These are phyloP conservation scores for Carex parvula DNA, from an alignment of 176 grass and related monocot genomes.

Conservation along the genomic window DNA sequence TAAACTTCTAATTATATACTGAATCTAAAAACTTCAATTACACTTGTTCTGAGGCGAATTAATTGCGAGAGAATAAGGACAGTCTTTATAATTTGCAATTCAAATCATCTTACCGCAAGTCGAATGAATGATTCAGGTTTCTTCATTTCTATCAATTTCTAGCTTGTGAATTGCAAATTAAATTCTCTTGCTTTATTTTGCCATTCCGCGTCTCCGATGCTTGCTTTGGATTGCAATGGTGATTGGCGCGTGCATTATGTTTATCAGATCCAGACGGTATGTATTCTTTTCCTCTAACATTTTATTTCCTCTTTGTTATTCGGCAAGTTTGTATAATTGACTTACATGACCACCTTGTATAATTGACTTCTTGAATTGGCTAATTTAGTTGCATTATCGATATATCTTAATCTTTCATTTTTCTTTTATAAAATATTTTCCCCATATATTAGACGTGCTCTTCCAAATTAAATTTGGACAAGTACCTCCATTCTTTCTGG, in stretches of 20 bases:
- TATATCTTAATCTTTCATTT: background rate
- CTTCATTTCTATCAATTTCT: slow-evolving; percentile 16
- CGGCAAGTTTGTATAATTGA: background rate
- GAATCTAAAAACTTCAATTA: background rate
- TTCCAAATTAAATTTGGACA: background rate
- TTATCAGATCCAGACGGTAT: slow-evolving; percentile 34
- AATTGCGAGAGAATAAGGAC: background rate
- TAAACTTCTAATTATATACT: background rate
- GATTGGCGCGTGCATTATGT: background rate
- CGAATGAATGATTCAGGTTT: slow-evolving; percentile 8
- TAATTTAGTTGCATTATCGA: background rate
- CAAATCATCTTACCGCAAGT: background rate
- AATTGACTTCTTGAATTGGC: background rate
- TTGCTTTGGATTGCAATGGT: slow-evolving; percentile 7
- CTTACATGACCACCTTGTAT: background rate
- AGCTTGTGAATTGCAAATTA: slow-evolving; percentile 7
- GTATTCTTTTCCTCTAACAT: background rate
- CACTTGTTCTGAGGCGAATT: background rate
- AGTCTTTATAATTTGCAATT: background rate
- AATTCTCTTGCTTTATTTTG: slow-evolving; percentile 1
- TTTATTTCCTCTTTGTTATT: background rate
- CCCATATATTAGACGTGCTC: background rate
- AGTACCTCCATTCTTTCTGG: background rate
- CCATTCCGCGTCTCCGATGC: background rate
- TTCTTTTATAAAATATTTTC: background rate